Conservation (phyloP, 768 basidiomycete genomes). For the Suillus americanus region DNA sequence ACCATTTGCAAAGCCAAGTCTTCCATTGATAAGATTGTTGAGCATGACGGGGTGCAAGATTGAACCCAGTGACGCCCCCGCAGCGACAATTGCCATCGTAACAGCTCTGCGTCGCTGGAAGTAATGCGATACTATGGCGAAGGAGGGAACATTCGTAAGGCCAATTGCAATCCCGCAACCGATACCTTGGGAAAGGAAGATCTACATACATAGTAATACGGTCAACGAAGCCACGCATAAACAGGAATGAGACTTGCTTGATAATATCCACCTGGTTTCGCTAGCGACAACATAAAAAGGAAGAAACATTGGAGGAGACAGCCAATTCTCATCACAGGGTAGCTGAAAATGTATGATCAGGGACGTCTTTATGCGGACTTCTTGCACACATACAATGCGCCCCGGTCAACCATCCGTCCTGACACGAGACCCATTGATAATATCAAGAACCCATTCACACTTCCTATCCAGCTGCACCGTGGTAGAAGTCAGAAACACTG, state of each 20-base stretch:
- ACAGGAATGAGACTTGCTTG: conserved; percentile 23
- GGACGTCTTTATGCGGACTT: neutral
- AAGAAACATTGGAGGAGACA: conserved; percentile 41
- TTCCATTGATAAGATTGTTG: conserved; percentile 21
- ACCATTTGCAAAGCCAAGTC: conserved; percentile 39
- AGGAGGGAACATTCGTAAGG: conserved; percentile 43
- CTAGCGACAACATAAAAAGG: conserved; percentile 47
- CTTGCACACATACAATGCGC: conserved; percentile 42
- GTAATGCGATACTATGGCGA: conserved; percentile 43
- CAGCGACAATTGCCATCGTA: conserved; percentile 43
- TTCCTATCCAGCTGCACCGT: conserved; percentile 45
- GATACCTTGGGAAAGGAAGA: conserved; percentile 46
- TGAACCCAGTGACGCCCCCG: conserved; percentile 35
- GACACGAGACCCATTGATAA: conserved; percentile 45
- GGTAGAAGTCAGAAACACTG: neutral
- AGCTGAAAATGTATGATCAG: conserved; percentile 24
- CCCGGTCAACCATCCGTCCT: conserved; percentile 51
- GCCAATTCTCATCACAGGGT: conserved; percentile 45
- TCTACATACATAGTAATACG: conserved; percentile 35
- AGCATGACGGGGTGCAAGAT: conserved; percentile 28
- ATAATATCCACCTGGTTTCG: conserved; percentile 36
- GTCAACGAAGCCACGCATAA: neutral
- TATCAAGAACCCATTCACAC: conserved; percentile 45
- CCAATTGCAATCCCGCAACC: conserved; percentile 32
- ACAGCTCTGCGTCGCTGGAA: conserved; percentile 41